Conservation (phyloP, 2,329 filamentous ascomycete genomes). For the Sporothrix humicola region DNA sequence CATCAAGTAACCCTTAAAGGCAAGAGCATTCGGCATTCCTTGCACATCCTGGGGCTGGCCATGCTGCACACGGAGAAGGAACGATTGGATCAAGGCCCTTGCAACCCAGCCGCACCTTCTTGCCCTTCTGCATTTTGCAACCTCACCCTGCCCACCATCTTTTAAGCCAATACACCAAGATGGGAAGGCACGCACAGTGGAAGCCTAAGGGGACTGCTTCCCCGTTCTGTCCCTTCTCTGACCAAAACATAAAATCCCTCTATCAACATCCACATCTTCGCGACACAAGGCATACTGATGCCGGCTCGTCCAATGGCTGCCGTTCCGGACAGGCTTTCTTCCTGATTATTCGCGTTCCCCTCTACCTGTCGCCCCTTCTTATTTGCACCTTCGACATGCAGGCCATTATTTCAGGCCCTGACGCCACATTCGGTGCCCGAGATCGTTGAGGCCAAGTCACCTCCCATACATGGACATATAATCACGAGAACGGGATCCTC, state of each 20-base stretch:
- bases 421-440: neutral
- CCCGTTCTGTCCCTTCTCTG: too few species aligned
- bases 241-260: neutral
- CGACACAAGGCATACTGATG: neutral
- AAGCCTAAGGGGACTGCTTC: too few species aligned
- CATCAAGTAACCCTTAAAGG: neutral
- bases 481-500: neutral
- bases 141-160: neutral
- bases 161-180: constrained; percentile 7
- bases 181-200: neutral
- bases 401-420: neutral
- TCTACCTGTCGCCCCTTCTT: neutral
- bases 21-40: neutral
- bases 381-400: neutral
- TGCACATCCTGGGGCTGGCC: neutral
- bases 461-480: neutral
- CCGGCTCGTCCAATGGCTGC: neutral
- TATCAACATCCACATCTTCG: neutral
- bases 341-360: neutral
- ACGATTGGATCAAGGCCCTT: neutral
- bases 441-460: neutral
- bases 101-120: neutral
- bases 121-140: neutral
- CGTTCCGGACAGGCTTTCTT: neutral
- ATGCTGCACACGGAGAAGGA: neutral